Evolutionary conservation across 1,139 yeast species (phyloP).

Genomic region (Debaryomyces singareniensis): DNA sequence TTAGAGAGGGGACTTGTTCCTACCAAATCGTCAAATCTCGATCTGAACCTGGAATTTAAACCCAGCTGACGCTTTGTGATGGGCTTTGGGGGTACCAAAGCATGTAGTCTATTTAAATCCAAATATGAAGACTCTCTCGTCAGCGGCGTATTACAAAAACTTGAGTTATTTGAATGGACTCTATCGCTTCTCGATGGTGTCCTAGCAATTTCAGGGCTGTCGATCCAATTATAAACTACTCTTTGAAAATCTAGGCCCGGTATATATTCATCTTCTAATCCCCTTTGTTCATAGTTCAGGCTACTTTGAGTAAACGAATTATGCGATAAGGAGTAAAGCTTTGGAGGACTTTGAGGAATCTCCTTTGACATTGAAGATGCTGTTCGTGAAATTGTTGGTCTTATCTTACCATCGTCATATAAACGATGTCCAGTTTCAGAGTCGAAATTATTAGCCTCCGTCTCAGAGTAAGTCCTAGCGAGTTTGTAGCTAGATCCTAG

Average conservation of each 20-base stretch:
- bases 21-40: constrained; percentile 21
- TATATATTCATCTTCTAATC: constrained; percentile 66
- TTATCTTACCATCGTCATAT: constrained; percentile 42
- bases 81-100: constrained; percentile 43
- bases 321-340: constrained; percentile 29
- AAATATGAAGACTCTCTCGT: constrained; percentile 32
- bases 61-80: constrained; percentile 12
- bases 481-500: constrained; percentile 14
- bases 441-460: constrained; percentile 42
- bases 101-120: constrained; percentile 40
- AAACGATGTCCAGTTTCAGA: constrained; percentile 41
- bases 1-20: constrained; percentile 14
- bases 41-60: constrained; percentile 5
- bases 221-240: constrained; percentile 34
- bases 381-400: constrained; percentile 21
- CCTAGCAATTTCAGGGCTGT: constrained; percentile 14
- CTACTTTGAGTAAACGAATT: constrained; percentile 15
- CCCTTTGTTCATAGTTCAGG: constrained; percentile 16
- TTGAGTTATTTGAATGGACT: constrained; percentile 7
- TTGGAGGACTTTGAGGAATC: constrained; percentile 5
- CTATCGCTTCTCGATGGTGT: constrained; percentile 6
- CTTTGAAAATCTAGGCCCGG: constrained; percentile 57
- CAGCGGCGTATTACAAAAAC: constrained; percentile 15
- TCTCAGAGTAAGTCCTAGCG: constrained; percentile 50
- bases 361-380: constrained; percentile 2